Evolutionary conservation across 1,284 basidiomycete genomes (phyloP).

Genomic region (Rhodofomes roseus): DNA sequence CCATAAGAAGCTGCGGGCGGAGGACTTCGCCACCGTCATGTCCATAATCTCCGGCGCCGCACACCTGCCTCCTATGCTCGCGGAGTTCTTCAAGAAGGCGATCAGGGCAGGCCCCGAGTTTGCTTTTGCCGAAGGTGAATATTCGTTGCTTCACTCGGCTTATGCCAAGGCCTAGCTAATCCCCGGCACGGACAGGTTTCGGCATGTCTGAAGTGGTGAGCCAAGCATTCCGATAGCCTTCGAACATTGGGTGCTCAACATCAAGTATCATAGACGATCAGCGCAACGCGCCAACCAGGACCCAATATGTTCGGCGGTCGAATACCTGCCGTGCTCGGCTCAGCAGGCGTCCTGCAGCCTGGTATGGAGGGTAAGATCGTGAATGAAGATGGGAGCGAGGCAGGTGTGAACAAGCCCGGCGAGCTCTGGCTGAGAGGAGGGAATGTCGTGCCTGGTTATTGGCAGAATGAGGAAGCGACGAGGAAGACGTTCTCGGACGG

Average conservation of each 20-base stretch:
- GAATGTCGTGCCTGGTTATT: slow-evolving; percentile 64
- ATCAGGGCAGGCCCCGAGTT: slow-evolving; percentile 34
- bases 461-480: slow-evolving; percentile 63
- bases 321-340: slow-evolving; percentile 36
- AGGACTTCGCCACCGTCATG: slow-evolving; percentile 52
- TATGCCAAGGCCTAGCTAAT: not conserved
- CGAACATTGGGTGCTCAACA: not conserved
- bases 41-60: slow-evolving; percentile 55
- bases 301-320: slow-evolving; percentile 44
- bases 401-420: slow-evolving; percentile 53
- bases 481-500: slow-evolving; percentile 61
- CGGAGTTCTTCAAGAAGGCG: slow-evolving; percentile 36
- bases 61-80: slow-evolving; percentile 57
- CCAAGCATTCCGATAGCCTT: not conserved
- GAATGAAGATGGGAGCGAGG: slow-evolving; percentile 56
- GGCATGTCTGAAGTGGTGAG: slow-evolving; percentile 74
- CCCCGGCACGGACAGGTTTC: slow-evolving; percentile 45
- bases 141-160: not conserved
- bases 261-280: slow-evolving; percentile 54
- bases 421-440: slow-evolving; percentile 57
- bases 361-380: slow-evolving; percentile 61
- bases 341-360: slow-evolving; percentile 56
- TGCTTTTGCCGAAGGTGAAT: slow-evolving; percentile 43
- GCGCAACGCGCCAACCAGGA: slow-evolving; percentile 41
- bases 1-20: slow-evolving; percentile 43